phyloP scores from a whole-genome alignment of 768 basidiomycete genomes.

The Panus rudis region DNA sequence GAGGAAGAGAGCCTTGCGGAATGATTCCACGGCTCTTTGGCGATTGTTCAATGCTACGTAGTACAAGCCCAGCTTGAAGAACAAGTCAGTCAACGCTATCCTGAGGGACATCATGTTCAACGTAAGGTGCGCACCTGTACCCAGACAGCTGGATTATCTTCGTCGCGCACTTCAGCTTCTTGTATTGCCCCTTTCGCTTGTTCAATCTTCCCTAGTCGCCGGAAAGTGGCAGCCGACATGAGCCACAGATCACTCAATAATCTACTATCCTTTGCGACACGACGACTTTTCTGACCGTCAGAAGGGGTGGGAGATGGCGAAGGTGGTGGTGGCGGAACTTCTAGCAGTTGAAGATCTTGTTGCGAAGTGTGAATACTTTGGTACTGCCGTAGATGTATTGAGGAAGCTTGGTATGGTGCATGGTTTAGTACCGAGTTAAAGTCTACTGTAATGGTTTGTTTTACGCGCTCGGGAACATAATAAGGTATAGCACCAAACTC shows the following conservation, averaged over 20 bases:
- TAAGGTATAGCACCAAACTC: conserved; percentile 12
- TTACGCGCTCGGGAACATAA: too few relatives aligned
- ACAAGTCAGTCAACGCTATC: neutral
- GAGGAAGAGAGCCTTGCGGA: conserved; percentile 88
- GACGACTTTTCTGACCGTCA: conserved; percentile 21
- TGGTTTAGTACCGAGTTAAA: conserved; percentile 61
- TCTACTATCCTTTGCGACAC: conserved; percentile 47
- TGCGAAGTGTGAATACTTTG: conserved; percentile 31
- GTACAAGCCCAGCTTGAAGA: conserved; percentile 65
- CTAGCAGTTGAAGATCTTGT: conserved; percentile 22
- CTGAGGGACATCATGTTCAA: neutral
- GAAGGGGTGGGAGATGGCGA: conserved; percentile 30
- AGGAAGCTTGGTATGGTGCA: conserved; percentile 66
- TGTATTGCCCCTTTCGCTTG: conserved; percentile 88
- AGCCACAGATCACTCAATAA: conserved; percentile 87
- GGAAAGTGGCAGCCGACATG: conserved; percentile 90
- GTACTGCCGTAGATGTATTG: conserved; percentile 71
- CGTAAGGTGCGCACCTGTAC: conserved; percentile 61
- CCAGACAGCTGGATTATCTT: conserved; percentile 86
- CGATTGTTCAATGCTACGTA: conserved; percentile 50
- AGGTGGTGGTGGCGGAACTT: conserved; percentile 31
- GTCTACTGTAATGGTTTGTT: conserved; percentile 36
- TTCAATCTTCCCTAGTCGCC: conserved; percentile 82
- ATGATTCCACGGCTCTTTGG: conserved; percentile 62
- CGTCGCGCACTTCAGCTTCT: conserved; percentile 88